Evolutionary conservation across 2,329 filamentous ascomycete genomes (phyloP).

Genomic region (Ophiostoma sp.): DNA sequence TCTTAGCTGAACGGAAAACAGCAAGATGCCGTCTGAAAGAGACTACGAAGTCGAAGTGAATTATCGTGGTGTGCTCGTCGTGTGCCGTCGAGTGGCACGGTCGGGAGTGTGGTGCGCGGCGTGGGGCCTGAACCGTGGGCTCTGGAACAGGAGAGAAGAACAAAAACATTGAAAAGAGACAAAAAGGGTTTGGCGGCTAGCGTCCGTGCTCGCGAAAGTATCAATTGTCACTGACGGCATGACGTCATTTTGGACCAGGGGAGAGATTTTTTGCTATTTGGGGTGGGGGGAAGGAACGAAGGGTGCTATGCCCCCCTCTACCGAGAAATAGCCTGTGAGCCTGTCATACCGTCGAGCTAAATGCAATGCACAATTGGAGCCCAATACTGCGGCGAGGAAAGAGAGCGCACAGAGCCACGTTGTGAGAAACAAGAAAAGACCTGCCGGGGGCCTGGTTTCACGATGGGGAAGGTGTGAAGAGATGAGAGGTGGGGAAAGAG

Average conservation of each 20-base stretch:
- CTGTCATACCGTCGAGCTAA: neutral
- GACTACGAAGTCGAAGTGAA: too few relatives aligned
- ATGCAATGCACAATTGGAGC: neutral
- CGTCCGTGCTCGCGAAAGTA: slow-evolving; percentile 6
- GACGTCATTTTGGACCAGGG: slow-evolving; percentile 12
- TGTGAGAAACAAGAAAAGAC: neutral
- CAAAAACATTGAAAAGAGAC: neutral
- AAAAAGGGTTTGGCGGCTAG: neutral
- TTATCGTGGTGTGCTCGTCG: too few relatives aligned
- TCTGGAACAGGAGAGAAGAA: neutral
- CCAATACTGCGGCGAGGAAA: neutral
- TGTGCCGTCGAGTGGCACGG: neutral
- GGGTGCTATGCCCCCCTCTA: neutral
- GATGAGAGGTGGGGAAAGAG: slow-evolving; percentile 1
- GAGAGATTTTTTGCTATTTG: neutral
- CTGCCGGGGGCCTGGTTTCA: neutral
- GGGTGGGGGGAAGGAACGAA: neutral
- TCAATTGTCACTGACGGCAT: slow-evolving; percentile 8
- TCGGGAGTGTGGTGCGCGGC: neutral
- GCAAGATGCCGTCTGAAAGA: neutral
- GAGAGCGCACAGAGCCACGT: neutral
- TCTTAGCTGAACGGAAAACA: neutral
- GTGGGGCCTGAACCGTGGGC: neutral
- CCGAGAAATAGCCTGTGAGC: neutral
- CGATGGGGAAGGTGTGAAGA: neutral